These are phyloP conservation scores for Stachybotrys echinatus DNA, from an alignment of 2,329 filamentous ascomycete genomes.

Conservation along the genomic window DNA sequence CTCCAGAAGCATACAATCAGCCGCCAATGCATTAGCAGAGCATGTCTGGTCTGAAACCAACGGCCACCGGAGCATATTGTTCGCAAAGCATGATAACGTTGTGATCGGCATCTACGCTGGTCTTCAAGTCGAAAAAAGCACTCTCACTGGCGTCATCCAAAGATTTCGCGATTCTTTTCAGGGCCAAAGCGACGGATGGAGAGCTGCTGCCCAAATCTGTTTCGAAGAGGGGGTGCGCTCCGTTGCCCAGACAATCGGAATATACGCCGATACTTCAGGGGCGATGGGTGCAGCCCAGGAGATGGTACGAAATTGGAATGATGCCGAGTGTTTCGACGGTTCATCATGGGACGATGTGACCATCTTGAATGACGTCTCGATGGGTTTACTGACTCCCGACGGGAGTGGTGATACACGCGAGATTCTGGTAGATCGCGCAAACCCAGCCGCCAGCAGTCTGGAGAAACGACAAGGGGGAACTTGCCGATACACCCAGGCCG, in stretches of 20 bases:
- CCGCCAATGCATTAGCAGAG: background rate
- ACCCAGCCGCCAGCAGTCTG: background rate
- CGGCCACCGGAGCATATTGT: background rate
- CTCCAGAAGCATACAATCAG: background rate
- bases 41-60: background rate
- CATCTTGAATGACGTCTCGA: background rate
- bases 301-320: constrained; percentile 2
- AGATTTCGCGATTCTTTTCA: background rate
- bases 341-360: background rate
- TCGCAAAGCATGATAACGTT: background rate
- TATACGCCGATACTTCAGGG: constrained; percentile 1
- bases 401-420: background rate
- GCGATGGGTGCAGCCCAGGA: constrained; percentile 5
- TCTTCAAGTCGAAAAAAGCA: background rate
- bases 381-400: background rate
- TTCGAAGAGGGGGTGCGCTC: background rate
- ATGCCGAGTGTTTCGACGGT: constrained; percentile 1
- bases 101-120: background rate
- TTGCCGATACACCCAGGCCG: constrained; percentile 22
- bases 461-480: background rate
- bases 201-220: background rate
- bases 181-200: background rate
- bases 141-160: background rate
- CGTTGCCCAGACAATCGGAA: background rate
- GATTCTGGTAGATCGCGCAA: background rate